Evolutionary conservation across 495 filamentous ascomycete species (phyloP).

Genomic region (Astrothelium macrocarpum): DNA sequence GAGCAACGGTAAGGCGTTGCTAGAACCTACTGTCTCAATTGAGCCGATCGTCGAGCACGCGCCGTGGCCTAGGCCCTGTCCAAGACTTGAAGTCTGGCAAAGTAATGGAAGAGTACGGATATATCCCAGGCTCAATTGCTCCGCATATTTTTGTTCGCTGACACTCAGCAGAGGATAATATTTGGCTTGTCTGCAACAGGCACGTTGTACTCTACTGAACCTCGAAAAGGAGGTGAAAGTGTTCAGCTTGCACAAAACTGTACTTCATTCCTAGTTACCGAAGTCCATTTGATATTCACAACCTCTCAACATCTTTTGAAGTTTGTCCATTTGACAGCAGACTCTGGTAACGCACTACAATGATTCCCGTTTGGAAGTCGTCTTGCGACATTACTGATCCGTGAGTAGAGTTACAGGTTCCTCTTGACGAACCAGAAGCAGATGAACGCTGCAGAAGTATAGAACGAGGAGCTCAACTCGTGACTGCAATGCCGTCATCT

Average conservation of each 20-base stretch:
- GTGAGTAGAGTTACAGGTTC: slow-evolving; percentile 61
- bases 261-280: slow-evolving; percentile 78
- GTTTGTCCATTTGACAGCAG: slow-evolving; percentile 69
- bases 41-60: not conserved
- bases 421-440: slow-evolving; percentile 76
- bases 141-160: not conserved
- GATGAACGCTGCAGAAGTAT: slow-evolving; percentile 91
- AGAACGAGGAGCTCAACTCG: slow-evolving; percentile 75
- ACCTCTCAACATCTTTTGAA: slow-evolving; percentile 86
- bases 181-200: slow-evolving; percentile 65
- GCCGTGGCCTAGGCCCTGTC: not conserved
- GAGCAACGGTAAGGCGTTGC: not conserved
- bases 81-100: slow-evolving; percentile 20
- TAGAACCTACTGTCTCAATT: not conserved
- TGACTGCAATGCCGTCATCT: slow-evolving; percentile 80
- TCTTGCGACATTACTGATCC: slow-evolving; percentile 7
- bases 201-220: slow-evolving; percentile 64
- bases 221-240: not conserved
- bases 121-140: not conserved
- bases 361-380: not conserved
- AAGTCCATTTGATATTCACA: slow-evolving; percentile 80
- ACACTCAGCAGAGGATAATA: slow-evolving; percentile 14
- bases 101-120: not conserved
- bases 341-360: slow-evolving; percentile 46
- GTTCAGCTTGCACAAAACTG: slow-evolving; percentile 67